Evolutionary conservation across 805 yeast species (phyloP), one percentile per base, ranked within the genome.

Genomic region (Metschnikowia cubensis): DNA sequence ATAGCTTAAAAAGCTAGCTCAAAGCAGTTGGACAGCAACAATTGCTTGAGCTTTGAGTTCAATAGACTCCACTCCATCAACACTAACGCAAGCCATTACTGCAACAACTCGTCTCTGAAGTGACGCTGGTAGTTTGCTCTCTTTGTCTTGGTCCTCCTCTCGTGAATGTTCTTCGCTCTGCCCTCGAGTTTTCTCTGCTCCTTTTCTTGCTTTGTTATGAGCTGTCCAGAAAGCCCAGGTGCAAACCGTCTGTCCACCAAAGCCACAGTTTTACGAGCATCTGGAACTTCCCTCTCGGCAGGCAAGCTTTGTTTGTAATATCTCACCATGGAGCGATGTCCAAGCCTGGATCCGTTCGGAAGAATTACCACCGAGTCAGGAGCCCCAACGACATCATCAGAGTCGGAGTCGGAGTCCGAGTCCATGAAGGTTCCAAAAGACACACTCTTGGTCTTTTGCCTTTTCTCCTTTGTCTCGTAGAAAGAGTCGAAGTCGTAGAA

Each of bases 321-420:
- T 53, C 92, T 75, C 45, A 80, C 79, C 59, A 87, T 72, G 1
- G 90, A 75, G 55, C 98, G 76, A 65, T 92, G 97, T 0, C 96
- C 96, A 0, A 87, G 80, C 42, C 83, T 81, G 3, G 81, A 69
- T 2, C 97, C 97, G 18, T 85, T 79, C 2, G 96, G 94, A 40
- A 91, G 73, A 3, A 82, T 77, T 37, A 90, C 47, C 42, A 35
- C 45, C 11, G 35, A 21, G 11, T 33, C 42, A 8, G 45, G 17
- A 11, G 38, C 34, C 4, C 21, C 7, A 38, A 48, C 45, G 5
- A 31, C 66, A 13, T 54, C 64, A 33, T 59, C 54, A 7, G 32
- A 37, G 7, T 35, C 43, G 6, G 33, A 40, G 55, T 54, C 51
- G 8, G 59, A 62, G 10, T 63, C 51, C 2, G 59, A 62, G 10